Conservation (phyloP, 2,329 filamentous ascomycete genomes). For the Pseudogymnoascus sp. region DNA sequence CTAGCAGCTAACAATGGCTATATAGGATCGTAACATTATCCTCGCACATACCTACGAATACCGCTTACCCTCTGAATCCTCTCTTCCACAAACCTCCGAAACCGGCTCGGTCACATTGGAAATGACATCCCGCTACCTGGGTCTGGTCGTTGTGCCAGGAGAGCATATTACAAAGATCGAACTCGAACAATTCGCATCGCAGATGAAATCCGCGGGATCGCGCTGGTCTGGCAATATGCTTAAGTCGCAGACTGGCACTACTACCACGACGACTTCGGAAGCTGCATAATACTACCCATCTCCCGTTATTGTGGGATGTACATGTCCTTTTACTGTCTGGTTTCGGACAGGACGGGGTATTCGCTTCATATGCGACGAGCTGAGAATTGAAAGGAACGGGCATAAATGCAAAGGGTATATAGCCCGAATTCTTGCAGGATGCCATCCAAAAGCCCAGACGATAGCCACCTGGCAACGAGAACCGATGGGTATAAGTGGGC, state of each 20-base stretch:
- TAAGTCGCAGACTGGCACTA: background rate
- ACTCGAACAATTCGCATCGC: constrained; percentile 64
- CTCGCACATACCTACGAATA: constrained; percentile 85
- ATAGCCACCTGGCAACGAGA: background rate
- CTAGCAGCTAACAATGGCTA: constrained; percentile 1
- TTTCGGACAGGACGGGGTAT: background rate
- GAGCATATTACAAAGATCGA: constrained; percentile 82
- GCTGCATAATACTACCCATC: background rate
- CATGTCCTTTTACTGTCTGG: background rate
- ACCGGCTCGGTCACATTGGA: constrained; percentile 48
- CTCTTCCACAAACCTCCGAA: constrained; percentile 33
- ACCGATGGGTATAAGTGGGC: background rate
- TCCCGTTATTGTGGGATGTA: background rate
- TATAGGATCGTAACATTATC: constrained; percentile 79
- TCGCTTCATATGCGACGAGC: background rate
- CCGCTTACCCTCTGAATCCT: constrained; percentile 57
- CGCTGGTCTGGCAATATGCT: background rate
- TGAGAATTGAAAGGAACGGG: background rate
- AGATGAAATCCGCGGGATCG: constrained; percentile 17
- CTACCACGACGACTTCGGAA: background rate
- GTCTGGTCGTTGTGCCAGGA: constrained; percentile 82
- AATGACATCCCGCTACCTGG: constrained; percentile 80
- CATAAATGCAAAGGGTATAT: background rate
- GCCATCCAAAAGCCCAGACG: background rate
- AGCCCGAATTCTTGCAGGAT: background rate